Evolutionary conservation across 1,284 basidiomycete species (phyloP).

Genomic region (Coniferiporia weirii): DNA sequence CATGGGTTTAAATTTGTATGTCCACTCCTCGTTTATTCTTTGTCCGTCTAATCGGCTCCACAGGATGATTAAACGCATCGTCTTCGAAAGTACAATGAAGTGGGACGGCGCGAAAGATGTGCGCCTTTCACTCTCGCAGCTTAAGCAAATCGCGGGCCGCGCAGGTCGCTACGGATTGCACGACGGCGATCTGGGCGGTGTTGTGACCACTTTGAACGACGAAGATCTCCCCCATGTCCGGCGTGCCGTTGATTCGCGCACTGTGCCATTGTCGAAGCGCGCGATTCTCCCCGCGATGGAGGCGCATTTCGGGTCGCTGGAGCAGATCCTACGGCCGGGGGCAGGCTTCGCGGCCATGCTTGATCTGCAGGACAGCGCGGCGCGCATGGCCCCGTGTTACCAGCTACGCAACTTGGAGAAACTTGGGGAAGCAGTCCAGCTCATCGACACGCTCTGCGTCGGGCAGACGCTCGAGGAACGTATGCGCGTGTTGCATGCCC

Average conservation of each 20-base stretch:
- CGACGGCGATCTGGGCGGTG: constrained; percentile 43
- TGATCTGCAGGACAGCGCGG: constrained; percentile 5
- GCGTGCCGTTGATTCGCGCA: constrained; percentile 37
- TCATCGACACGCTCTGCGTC: constrained; percentile 25
- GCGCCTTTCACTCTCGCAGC: constrained; percentile 69
- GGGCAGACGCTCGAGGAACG: constrained; percentile 27
- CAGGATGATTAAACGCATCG: constrained; percentile 88
- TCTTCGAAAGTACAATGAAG: constrained; percentile 79
- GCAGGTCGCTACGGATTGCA: constrained; percentile 89
- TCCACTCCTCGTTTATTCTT: constrained; percentile 17
- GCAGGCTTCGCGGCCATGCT: constrained; percentile 2
- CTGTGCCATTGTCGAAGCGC: constrained; percentile 31
- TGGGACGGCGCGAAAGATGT: constrained; percentile 56
- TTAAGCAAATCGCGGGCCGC: constrained; percentile 96
- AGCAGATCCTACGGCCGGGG: constrained; percentile 9
- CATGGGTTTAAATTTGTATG: constrained; percentile 94
- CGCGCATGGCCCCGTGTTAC: background rate
- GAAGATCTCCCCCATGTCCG: constrained; percentile 64
- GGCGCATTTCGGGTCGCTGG: constrained; percentile 4
- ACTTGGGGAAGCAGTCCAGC: constrained; percentile 11
- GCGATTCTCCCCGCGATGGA: constrained; percentile 27
- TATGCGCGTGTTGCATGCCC: constrained; percentile 23
- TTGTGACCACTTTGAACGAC: constrained; percentile 66
- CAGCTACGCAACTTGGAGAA: constrained; percentile 15
- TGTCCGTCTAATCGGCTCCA: background rate